Percentiles rank a stretch among this genome's conserved stretches.
Evolutionary conservation across 78 protist species (phyloP).

Genomic region (Monocercomonoides exilis): DNA sequence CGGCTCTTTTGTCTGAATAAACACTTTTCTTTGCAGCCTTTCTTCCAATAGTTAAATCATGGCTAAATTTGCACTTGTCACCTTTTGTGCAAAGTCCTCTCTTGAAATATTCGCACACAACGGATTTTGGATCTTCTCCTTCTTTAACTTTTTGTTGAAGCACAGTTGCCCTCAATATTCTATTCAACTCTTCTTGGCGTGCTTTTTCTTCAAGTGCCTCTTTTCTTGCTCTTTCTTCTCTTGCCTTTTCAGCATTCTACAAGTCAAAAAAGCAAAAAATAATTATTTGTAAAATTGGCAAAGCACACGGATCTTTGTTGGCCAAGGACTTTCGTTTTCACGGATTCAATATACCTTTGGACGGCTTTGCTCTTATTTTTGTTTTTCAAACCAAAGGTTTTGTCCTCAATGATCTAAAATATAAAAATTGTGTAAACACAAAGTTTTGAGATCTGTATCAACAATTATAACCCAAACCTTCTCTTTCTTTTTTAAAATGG

Average conservation of each 20-base stretch:
- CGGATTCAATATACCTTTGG: constrained; percentile 37
- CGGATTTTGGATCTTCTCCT: constrained; percentile 61
- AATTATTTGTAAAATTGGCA: background rate
- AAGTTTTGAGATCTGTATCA: constrained; percentile 30
- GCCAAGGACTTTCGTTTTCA: constrained; percentile 25
- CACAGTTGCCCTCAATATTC: constrained; percentile 27
- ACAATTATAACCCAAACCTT: constrained; percentile 28
- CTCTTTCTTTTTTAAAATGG: constrained; percentile 2
- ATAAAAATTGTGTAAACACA: constrained; percentile 49
- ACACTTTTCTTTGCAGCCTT: constrained; percentile 29
- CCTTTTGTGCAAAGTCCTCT: constrained; percentile 61
- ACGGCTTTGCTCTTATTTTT: constrained; percentile 68
- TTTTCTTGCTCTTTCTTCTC: constrained; percentile 28
- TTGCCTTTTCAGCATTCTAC: background rate
- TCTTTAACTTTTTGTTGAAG: background rate
- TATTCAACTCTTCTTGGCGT: background rate
- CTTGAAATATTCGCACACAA: constrained; percentile 66
- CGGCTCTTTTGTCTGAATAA: constrained; percentile 17
- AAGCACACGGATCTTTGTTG: background rate
- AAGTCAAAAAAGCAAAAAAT: background rate
- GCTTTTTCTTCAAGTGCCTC: constrained; percentile 6
- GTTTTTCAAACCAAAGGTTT: constrained; percentile 82
- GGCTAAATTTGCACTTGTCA: constrained; percentile 60
- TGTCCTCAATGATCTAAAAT: constrained; percentile 66
- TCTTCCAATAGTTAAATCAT: constrained; percentile 46